Evolutionary conservation across 208 protist species (phyloP), one percentile per base, ranked within the genome.

Genomic region (Leishmania arabica): DNA sequence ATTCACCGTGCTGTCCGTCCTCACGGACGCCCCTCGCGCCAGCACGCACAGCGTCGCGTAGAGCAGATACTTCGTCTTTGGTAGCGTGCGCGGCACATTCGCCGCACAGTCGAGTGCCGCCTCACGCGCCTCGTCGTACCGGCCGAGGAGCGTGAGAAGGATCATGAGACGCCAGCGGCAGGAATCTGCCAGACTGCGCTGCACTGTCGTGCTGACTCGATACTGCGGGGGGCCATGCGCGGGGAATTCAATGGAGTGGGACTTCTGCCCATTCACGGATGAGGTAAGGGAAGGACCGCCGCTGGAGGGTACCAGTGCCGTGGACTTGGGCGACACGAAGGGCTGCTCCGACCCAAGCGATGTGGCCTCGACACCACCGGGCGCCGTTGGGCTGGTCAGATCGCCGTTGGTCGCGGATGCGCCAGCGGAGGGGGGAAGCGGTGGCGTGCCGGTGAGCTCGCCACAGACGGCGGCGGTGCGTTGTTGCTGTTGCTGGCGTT

Each of bases 11-110:
- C 34, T 37, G 11, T 19, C 70, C 64, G 8, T n/a, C 37, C 70
- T 66, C 72, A 19, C 49, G 19, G 66, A 37, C 7, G 70, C 75
- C 1, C 91, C 93, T 7, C 88, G 84, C 21, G 90, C 91, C 27
- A 96, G 85, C 19, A 92, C 78, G 74, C 85, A 91, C 6, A 96
- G 86, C 2, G 89, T 85, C 6, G 90, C 86, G 70, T 86, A 90
- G 68, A 96, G 80, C 75, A 88, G 91, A 54, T 85, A 92, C 21
- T 78, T 81, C 3, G 89, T 92, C 45, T 84, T 84, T 0, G 93
- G 91, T 4, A 92, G 74, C 19, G 47, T 47, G 8, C 69, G 37
- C 0, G 75, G 76, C 58, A 84, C 81, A 21, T 3, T 40, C 13
- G 72, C 81, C 9, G 81, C 81, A 34, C 76, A 84, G 34, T 54